Evolutionary conservation across 495 filamentous ascomycete species (phyloP).

Genomic region (Penicillium cinerascens): DNA sequence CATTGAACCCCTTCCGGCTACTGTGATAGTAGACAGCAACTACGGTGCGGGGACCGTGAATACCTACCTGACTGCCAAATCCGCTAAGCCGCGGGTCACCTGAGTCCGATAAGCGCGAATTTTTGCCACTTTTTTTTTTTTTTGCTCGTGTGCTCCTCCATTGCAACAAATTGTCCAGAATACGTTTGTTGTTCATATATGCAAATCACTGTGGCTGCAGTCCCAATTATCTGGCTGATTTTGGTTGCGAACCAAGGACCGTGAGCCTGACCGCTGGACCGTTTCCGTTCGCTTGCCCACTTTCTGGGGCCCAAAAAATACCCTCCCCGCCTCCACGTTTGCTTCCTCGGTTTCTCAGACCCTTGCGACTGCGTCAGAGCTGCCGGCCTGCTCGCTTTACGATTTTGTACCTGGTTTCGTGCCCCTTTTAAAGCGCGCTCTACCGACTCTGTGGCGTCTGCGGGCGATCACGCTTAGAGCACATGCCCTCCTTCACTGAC

Average conservation of each 20-base stretch:
- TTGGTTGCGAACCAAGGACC: constrained; percentile 8
- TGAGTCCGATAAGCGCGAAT: constrained; percentile 25
- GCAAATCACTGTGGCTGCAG: background rate
- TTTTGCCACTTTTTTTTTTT: constrained; percentile 22
- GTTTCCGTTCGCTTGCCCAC: constrained; percentile 23
- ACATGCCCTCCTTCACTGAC: constrained; percentile 38
- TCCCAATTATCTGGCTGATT: background rate
- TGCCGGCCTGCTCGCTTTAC: background rate
- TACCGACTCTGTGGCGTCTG: constrained; percentile 1
- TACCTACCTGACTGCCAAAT: constrained; percentile 20
- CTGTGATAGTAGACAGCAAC: constrained; percentile 7
- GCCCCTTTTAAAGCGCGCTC: background rate
- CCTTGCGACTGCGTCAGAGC: background rate
- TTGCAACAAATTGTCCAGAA: background rate
- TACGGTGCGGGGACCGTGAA: constrained; percentile 7
- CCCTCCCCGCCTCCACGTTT: constrained; percentile 15
- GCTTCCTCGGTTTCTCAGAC: background rate
- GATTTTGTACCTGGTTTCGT: constrained; percentile 12
- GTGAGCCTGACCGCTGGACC: constrained; percentile 16
- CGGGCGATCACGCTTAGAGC: constrained; percentile 8
- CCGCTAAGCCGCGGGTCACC: constrained; percentile 21
- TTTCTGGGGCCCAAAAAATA: constrained; percentile 12
- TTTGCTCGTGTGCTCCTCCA: background rate
- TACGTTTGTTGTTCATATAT: background rate
- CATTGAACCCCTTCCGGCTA: background rate